A percentile compares a stretch with the other conserved stretches of the same genome.
Evolutionary conservation across 1,284 basidiomycete genomes (phyloP).

Genomic region (Fomitopsis pinicola): DNA sequence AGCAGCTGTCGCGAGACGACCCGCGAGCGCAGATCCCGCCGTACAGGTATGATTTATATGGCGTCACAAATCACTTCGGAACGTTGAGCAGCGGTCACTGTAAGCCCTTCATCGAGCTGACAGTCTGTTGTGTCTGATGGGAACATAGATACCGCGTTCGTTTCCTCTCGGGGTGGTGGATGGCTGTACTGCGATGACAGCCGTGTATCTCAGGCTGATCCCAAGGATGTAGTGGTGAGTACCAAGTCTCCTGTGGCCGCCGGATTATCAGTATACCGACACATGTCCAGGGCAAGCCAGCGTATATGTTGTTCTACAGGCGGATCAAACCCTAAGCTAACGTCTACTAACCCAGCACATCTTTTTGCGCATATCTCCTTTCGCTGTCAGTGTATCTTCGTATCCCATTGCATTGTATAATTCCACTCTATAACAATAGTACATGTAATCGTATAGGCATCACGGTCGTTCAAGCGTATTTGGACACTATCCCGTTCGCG

Average conservation of each 20-base stretch:
- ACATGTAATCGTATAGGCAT: slow-evolving; percentile 30
- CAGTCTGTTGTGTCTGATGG: not conserved
- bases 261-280: not conserved
- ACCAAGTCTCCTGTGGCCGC: not conserved
- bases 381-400: slow-evolving; percentile 30
- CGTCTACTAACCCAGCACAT: slow-evolving; percentile 20
- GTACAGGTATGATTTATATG: slow-evolving; percentile 86
- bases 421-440: slow-evolving; percentile 28
- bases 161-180: slow-evolving; percentile 64
- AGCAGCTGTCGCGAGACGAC: slow-evolving; percentile 52
- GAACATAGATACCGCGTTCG: slow-evolving; percentile 75
- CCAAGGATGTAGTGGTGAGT: slow-evolving; percentile 84
- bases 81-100: slow-evolving; percentile 90
- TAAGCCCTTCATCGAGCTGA: slow-evolving; percentile 39
- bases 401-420: slow-evolving; percentile 24
- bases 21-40: slow-evolving; percentile 80
- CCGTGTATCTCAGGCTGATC: slow-evolving; percentile 62
- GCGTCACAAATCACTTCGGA: slow-evolving; percentile 90
- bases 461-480: slow-evolving; percentile 7
- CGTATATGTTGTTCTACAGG: slow-evolving; percentile 87
- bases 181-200: slow-evolving; percentile 92
- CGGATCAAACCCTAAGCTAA: slow-evolving; percentile 50
- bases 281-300: slow-evolving; percentile 65
- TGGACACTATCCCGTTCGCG: slow-evolving; percentile 18
- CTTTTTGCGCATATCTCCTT: slow-evolving; percentile 25